Base-by-base conservation (phyloP, 2,329 filamentous ascomycete genomes). In the Fusarium papillatum region DNA sequence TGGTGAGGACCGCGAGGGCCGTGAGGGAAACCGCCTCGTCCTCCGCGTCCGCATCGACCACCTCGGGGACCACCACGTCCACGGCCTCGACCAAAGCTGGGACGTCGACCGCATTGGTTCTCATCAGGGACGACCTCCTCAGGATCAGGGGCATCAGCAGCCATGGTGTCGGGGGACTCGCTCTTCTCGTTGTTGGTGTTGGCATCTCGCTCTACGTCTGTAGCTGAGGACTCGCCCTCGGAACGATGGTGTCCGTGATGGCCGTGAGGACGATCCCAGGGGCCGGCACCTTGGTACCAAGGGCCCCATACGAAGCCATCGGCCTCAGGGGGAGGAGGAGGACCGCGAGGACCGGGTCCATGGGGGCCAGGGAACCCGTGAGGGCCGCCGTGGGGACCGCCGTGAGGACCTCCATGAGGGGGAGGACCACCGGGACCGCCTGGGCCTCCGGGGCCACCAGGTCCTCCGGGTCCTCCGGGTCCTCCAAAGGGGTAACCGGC, bases 401-500 rank as follows among this genome's bases (percentile, higher is more conserved):
- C 68, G 31, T 64, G 76, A 61, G 64, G 68, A 24, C 69, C 74
- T 38, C 36, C 36, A 16, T 38, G 36, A 38, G 36, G 36, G 36
- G 36, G 36, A 41, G 69, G 76, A 31, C 57, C 57, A 24, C 57
- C 36, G 55, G 63, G 68, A 8, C 62, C 26, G 38, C 65, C 59
- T 24, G 59, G 59, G 24, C 59, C 61, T 17, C 34, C 61, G 36
- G 71, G 62, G 39, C 64, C 70, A 7, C 62, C 61, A 38, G 71
- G 62, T 43, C 64, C 69, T 8, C 62, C 71, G 22, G 77, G 77
- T 14, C 71, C 73, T 50, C 75, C 76, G 22, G 77, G 77, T 14
- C 71, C 73, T 50, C 75, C 76, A 69, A 84, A 85, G 34, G 84
- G 83, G 65, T 85, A 85, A 29, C 82, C 83, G 2, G 78, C 68